Evolutionary conservation across 176 grass and related monocot genomes (phyloP).

Genomic region (Cenchrus americanus): DNA sequence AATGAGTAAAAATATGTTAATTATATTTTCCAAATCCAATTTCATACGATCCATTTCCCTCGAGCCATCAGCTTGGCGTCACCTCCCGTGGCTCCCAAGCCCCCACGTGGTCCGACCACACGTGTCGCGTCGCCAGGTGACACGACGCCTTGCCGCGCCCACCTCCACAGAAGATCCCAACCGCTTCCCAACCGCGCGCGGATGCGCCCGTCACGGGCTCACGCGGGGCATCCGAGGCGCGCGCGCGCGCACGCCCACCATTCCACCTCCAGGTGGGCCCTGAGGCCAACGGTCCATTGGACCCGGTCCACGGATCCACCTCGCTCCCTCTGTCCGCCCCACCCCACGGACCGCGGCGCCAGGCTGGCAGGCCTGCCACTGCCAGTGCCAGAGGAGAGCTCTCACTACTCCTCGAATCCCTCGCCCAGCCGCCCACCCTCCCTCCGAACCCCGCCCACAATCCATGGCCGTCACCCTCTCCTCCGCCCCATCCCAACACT

Average conservation of each 20-base stretch:
- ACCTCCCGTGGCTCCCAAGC: neutral
- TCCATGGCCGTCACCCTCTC: neutral
- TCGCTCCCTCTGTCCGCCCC: neutral
- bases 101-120: neutral
- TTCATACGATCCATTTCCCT: too few species aligned
- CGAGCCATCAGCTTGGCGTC: too few species aligned
- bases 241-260: neutral
- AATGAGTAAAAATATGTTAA: too few species aligned
- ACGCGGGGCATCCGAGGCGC: neutral
- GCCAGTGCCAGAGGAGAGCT: neutral
- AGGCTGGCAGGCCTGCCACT: neutral
- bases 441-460: neutral
- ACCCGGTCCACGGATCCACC: neutral
- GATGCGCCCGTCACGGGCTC: neutral
- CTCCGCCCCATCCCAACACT: neutral
- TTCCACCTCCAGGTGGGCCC: neutral
- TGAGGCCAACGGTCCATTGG: neutral
- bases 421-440: neutral
- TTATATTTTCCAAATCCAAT: too few species aligned
- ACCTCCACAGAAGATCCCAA: neutral
- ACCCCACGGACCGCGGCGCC: neutral
- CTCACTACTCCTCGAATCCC: conserved; percentile 25
- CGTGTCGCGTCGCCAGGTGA: neutral
- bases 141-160: too few species aligned
- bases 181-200: neutral